Base-by-base conservation (phyloP, 306 rosid genomes). In the Bauhinia variegata region DNA sequence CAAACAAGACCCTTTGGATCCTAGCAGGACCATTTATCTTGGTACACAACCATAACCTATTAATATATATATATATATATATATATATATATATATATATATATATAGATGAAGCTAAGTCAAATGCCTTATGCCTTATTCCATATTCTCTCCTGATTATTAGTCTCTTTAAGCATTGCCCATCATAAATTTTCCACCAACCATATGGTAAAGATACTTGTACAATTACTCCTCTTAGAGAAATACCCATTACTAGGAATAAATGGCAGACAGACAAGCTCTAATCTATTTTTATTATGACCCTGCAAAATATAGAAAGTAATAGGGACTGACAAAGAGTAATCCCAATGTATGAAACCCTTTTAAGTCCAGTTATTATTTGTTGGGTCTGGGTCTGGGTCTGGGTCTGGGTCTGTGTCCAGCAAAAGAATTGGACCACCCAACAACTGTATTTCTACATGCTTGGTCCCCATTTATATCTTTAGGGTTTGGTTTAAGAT, bases 301-400 rank as follows among this genome's bases (percentile, higher is more conserved):
- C 46, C 48, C 73, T 68, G 69, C 73, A 74, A 68, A 34, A 23
- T 23, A 73, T 65, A 36, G 32, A 67, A 68, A 63, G 60, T n/a
- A 52, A 42, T 32, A 41, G 64, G 32, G 15, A 69, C 62, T 69
- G 69, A 51, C 15, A 23, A 37, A 36, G 63, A 72, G 15, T 51
- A 12, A 41, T 34, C 59, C 54, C 41, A 33, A 59, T 65, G 59
- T 31, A n/a, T 51, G 52, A 47, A 32, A 16, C 4, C 52, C 18
- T 63, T 78, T 54, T 33, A 32, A 68, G 73, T 63, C 69, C 59
- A 54, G 49, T 63, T 74, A 34, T 63, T 49, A 51, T 63, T 63
- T 68, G 67, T 78, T 78, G 82, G 82, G 77, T 72, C 62, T 30
- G 53, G 39, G 75, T 78, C n/a, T 78, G 82, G 82, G 77, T 72